Percentiles rank a stretch among this genome's conserved stretches.
Conservation (phyloP, 2,329 filamentous ascomycete genomes). For the Blumeria graminis region DNA sequence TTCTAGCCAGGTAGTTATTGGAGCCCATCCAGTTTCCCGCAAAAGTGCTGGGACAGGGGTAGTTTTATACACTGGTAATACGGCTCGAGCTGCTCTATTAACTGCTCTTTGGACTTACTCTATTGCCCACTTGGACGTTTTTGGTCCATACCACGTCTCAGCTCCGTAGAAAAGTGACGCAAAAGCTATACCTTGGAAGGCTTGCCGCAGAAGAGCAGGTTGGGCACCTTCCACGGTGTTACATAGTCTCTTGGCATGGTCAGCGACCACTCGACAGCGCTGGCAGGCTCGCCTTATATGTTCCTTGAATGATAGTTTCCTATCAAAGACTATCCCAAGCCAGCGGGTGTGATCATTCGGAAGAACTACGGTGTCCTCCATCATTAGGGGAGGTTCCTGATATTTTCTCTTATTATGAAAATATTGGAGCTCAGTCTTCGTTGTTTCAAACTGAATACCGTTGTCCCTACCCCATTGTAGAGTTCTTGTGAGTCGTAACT, state of each 20-base stretch:
- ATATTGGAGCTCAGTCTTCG: background rate
- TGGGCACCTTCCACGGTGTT: background rate
- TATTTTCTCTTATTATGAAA: background rate
- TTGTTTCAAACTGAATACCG: too few relatives aligned
- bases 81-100: background rate
- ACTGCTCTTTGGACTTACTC: background rate
- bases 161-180: background rate
- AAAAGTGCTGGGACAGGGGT: background rate
- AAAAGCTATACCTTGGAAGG: background rate
- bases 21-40: background rate
- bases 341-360: background rate
- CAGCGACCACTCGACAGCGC: background rate
- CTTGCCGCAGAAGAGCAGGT: background rate
- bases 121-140: background rate
- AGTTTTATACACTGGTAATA: background rate
- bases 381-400: background rate
- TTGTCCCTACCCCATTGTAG: too few relatives aligned
- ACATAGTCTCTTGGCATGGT: background rate
- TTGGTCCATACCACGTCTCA: background rate
- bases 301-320: background rate
- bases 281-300: background rate
- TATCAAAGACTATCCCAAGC: background rate
- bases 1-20: background rate
- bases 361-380: background rate
- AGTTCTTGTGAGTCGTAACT: background rate